Base-by-base conservation (phyloP, 805 yeast species). In the Saccharomycopsis olivae region DNA sequence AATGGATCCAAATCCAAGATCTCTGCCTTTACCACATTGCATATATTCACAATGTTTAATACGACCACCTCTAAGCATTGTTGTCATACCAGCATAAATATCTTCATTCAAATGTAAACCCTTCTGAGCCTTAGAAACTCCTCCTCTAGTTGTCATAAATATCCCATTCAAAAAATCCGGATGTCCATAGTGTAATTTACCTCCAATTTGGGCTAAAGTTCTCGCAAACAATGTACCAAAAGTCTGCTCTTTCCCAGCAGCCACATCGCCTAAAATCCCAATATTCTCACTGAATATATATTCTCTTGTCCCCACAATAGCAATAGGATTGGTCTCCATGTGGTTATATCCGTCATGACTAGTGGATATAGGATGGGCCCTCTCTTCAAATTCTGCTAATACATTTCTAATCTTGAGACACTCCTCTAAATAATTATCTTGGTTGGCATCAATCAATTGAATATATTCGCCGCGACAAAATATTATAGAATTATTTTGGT, bases 21-120 rank as follows among this genome's bases (percentile, higher is more conserved):
- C 92, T 56, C 94, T 67, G 32, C 94, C 94, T 56, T 83, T 83
- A 44, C 94, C 94, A 61, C 94, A 83, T 53, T 83, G 94, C 49
- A 73, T 69, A 57, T 81, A 83, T 56, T 83, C 94, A 56, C 85
- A 78, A 53, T 83, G 92, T 53, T 80, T 79, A 49, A 83, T 82
- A 49, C 84, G 61, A n/a, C 92, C 94, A 32, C 92, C 92, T 50
- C 92, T 68, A 48, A 78, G 58, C 40, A 78, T 53, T 2, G 87
- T 89, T 56, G 71, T 81, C 76, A 83, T 83, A 40, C 92, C 94
- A 18, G 92, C 92, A 57, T 81, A 83, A 37, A 83, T 82, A 60
- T 83, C 94, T 58, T 83, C 94, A 56, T 83, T 83, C 55, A 83
- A 66, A 56, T 83, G 92, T 45, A 83, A 64, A 5, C 92, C 89